phyloP scores from a whole-genome alignment of 2,329 filamentous ascomycete species.

The Scedosporium apiospermum region DNA sequence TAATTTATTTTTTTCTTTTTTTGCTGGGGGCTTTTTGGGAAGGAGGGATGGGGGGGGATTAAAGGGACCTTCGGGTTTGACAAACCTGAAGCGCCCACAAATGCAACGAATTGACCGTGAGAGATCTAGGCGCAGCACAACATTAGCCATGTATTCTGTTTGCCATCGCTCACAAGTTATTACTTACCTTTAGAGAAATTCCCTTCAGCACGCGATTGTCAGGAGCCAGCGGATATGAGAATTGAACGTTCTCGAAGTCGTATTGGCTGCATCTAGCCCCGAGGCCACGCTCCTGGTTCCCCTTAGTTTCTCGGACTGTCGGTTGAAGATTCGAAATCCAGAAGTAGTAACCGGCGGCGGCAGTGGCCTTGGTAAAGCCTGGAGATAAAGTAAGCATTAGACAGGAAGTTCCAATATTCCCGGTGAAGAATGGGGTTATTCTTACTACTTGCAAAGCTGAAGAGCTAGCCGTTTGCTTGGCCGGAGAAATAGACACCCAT shows the following conservation, averaged over 20 bases:
- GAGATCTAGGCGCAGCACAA: conserved; percentile 19
- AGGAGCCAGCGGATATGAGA: conserved; percentile 43
- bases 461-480: conserved; percentile 15
- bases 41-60: no score
- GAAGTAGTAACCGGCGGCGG: conserved; percentile 38
- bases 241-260: conserved; percentile 39
- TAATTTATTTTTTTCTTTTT: no score
- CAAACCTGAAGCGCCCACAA: conserved; percentile 46
- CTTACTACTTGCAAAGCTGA: conserved; percentile 24
- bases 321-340: conserved; percentile 23
- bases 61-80: no score
- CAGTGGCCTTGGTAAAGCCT: conserved; percentile 36
- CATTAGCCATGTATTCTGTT: not conserved
- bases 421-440: conserved; percentile 2
- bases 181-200: conserved; percentile 22
- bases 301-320: conserved; percentile 6
- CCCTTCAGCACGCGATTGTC: conserved; percentile 25
- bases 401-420: not conserved
- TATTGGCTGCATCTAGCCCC: conserved; percentile 29
- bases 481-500: conserved; percentile 25
- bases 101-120: conserved; percentile 39
- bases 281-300: conserved; percentile 16
- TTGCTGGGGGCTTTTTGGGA: no score
- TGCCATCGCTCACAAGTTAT: not conserved
- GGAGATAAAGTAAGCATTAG: conserved; percentile 10